Evolutionary conservation across 106 monocot genomes (phyloP), one percentile per base, ranked within the genome.

Genomic region (Allium cepa): DNA sequence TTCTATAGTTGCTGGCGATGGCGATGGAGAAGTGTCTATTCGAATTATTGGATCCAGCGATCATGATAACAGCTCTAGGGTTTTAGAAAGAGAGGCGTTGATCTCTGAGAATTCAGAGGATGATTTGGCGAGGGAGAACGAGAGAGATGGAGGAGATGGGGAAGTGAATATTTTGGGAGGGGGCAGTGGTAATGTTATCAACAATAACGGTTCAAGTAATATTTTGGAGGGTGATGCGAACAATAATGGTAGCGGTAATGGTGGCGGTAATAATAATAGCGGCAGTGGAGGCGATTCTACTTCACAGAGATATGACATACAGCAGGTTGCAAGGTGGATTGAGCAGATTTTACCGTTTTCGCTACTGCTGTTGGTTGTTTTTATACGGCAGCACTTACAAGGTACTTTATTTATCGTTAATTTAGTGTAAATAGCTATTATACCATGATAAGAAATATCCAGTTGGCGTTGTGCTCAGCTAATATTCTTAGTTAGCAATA

Each of bases 341-440:
- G 96, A 97, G 72, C 91, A 92, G 91, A 82, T 97, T 75, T 71
- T 97, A 14, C 96, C 96, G 0, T 97, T 92, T 74, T 88, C 92
- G 14, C 55, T 97, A 56, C 89, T 97, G 56, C 72, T 97, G n/a
- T 60, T 97, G 71, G 86, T 97, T 9, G 96, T 97, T 17, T 97
- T 97, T 77, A 92, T 97, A 50, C 79, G 96, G 47, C 96, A 97
- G 59, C 96, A 97, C 79, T 81, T 97, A 72, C 96, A 92, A 89
- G 96, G 96, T 97, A 81, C 63, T 8, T 10, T 50, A 17, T 53
- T 68, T 51, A 4, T 4, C 36, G 3, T 3, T 36, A 36, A 36
- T 36, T 36, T 36, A 36, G 3, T 3, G 36, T 36, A 36, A 36
- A 36, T 36, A 36, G 36, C 5, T 36, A 36, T 36, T 36, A 36